Conservation (phyloP, 768 basidiomycete species). For the Suillus subluteus region DNA sequence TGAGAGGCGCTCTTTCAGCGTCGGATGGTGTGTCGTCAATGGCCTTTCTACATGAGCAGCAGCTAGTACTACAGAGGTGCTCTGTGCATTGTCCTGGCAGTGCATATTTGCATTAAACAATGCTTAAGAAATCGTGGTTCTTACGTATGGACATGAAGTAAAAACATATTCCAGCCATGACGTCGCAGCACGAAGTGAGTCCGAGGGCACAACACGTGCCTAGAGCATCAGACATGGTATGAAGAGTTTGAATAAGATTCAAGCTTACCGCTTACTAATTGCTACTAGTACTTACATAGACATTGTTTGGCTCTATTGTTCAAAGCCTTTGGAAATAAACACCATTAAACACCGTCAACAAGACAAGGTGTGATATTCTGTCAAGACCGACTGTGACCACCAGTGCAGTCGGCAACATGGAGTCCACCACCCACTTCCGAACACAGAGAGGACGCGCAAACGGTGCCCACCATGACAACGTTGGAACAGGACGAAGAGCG, state of each 20-base stretch:
- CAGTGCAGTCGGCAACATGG: constrained; percentile 28
- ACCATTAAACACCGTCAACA: constrained; percentile 12
- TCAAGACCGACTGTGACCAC: neutral
- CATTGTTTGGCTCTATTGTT: constrained; percentile 11
- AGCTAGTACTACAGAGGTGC: constrained; percentile 24
- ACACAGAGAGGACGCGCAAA: constrained; percentile 27
- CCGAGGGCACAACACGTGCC: constrained; percentile 24
- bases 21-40: neutral
- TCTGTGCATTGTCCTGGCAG: constrained; percentile 29
- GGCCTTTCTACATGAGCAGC: constrained; percentile 16
- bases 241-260: neutral
- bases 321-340: constrained; percentile 17
- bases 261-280: no score
- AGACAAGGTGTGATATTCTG: neutral
- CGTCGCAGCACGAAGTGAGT: constrained; percentile 24
- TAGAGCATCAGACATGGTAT: constrained; percentile 24
- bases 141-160: constrained; percentile 29
- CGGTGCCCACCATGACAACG: constrained; percentile 24
- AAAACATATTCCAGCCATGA: constrained; percentile 25
- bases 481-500: constrained; percentile 28
- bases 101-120: neutral
- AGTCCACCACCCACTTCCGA: constrained; percentile 24
- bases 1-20: constrained; percentile 24
- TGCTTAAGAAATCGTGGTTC: constrained; percentile 1
- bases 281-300: no score